Evolutionary conservation across 1,284 basidiomycete genomes (phyloP), one percentile per base, ranked within the genome.

Genomic region (Puccinia novopanici): DNA sequence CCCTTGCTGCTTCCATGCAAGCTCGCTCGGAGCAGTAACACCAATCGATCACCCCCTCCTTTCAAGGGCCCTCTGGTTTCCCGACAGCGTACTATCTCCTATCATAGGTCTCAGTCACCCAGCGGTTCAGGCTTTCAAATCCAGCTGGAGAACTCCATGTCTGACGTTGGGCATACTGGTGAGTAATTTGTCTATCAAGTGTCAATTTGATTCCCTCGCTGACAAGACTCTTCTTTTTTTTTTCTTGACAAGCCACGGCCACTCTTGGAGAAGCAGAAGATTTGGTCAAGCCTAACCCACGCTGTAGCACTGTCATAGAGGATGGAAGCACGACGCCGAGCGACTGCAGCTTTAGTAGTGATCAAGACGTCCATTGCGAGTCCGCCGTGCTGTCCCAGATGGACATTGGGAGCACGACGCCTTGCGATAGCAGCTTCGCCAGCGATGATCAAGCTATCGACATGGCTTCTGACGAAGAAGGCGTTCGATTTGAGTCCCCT

Each of bases 1-100:
- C 72, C 72, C 37, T 50, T 74, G 24, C 34, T 74, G 48, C 55
- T 74, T 24, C 72, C 72, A 12, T 57, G 54, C 72, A 74, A 57
- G 54, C 54, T 74, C 17, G 72, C 72, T 10, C 72, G 72, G 37
- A 61, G 59, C 40, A 59, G 55, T 59, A 57, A 61, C 37, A 19
- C 52, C 30, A 61, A 6, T n/a, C 72, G 72, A 57, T 59, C 72
- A 42, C 72, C 54, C 9, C 72, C 72, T 19, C 72, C 54, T 0
- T 48, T 48, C 52, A 59, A 40, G 37, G 72, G 37, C 3, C 37
- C 55, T 48, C 22, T 74, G 34, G 40, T 61, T 74, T 59, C 72
- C 17, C 54, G 37, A 1, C 72, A 59, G 40, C 54, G 72, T 0
- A 57, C 52, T 0, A 57, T 55, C 45, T 74, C 72, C 3, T 59